Evolutionary conservation across 1,284 basidiomycete species (phyloP), one percentile per base, ranked within the genome.

Genomic region (Bjerkandera adusta): DNA sequence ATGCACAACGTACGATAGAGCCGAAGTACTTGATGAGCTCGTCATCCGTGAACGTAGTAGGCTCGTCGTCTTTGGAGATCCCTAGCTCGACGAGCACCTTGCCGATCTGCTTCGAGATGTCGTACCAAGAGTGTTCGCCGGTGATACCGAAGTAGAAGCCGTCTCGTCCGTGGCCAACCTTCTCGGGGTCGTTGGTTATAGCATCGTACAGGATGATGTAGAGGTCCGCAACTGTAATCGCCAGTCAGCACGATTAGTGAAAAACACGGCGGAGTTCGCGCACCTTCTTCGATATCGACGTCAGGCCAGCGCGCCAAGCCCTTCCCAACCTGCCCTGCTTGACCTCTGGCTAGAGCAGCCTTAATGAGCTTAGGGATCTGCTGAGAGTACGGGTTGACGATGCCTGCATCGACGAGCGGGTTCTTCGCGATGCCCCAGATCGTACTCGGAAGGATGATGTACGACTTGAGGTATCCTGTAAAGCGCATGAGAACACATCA

Each of bases 111-210:
- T 65, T 60, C 3, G 60, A 59, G 11, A 73, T 57, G 20, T 65
- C 56, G 45, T 64, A 58, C 49, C 70, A 55, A 11, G 50, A 57
- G 49, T 72, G 66, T 50, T 75, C 71, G 38, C 71, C 69, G 46
- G 69, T 70, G 51, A 72, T 73, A 13, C 57, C 69, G 51, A 74
- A 74, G 54, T 73, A 74, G 53, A 65, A 72, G 5, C 73, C 74
- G 8, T 70, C 60, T 18, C 61, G 61, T 6, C 73, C 76, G 45
- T 76, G 73, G 12, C 55, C 55, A 37, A 61, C 47, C 5, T n/a
- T 34, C 8, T 53, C 54, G 13, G 55, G 50, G 4, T 15, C 16
- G 38, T 57, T 48, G 6, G 54, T 36, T 15, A 59, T 49, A 2
- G 47, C 49, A 35, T 63, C 56, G 34, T 57, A 56, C 8, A 66